Percentiles rank a stretch among this genome's conserved stretches.
phyloP scores from a whole-genome alignment of 1,139 yeast species.

The Yamadazyma epiphylla region DNA sequence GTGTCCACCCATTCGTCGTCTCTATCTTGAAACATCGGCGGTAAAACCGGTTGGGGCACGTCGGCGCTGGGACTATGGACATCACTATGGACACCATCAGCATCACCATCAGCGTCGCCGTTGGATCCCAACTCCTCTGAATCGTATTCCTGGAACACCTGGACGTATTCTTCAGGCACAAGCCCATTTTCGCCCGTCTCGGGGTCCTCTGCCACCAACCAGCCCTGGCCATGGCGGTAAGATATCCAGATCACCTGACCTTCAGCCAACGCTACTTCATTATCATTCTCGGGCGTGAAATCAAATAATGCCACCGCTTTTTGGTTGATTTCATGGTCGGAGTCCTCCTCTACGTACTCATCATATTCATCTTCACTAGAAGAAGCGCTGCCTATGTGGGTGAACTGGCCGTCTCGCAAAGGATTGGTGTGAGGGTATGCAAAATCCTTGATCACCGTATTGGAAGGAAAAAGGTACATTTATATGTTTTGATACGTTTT shows the following conservation, averaged over 20 bases:
- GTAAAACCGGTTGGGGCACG: conserved; percentile 46
- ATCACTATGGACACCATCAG: no score
- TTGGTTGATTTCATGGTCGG: conserved; percentile 30
- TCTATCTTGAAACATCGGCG: neutral
- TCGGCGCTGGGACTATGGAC: conserved; percentile 34
- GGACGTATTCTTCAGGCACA: conserved; percentile 94
- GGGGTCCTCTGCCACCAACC: conserved; percentile 93
- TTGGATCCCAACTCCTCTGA: no score
- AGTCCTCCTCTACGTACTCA: conserved; percentile 7
- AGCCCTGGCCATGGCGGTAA: conserved; percentile 95
- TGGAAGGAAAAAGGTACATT: conserved; percentile 23
- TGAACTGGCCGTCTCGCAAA: conserved; percentile 50
- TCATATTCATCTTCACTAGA: conserved; percentile 9
- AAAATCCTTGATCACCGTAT: conserved; percentile 63
- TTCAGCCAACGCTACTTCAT: conserved; percentile 73
- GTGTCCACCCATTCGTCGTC: conserved; percentile 35
- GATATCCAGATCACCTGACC: conserved; percentile 86
- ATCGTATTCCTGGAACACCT: no score
- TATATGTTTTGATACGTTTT: no score
- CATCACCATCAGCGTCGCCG: no score
- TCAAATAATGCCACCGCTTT: conserved; percentile 86
- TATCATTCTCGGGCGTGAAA: conserved; percentile 89
- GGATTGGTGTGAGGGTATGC: conserved; percentile 71
- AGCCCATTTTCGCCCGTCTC: conserved; percentile 80
- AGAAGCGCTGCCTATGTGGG: neutral